Percentiles rank a stretch among this genome's conserved stretches.
Evolutionary conservation across 345 rosid genomes (phyloP).

Genomic region (Durio zibethinus): DNA sequence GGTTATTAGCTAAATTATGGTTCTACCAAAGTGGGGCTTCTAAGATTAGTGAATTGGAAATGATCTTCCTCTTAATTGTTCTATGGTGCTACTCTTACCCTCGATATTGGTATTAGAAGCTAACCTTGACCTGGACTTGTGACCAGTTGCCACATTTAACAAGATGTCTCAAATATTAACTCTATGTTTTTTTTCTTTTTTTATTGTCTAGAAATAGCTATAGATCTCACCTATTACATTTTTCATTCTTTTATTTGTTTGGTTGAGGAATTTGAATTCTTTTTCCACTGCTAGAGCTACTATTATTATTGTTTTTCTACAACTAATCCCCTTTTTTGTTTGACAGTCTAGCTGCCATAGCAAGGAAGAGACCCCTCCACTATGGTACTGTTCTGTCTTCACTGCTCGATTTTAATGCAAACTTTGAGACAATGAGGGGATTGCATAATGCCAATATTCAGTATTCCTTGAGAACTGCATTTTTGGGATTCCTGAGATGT

Average conservation of each 20-base stretch:
- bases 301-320: background rate
- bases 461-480: conserved; percentile 86
- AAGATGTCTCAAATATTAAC: background rate
- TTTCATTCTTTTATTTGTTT: conserved; percentile 4
- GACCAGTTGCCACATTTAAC: background rate
- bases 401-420: conserved; percentile 71
- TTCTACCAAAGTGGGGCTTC: background rate
- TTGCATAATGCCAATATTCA: conserved; percentile 70
- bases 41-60: background rate
- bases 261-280: background rate
- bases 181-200: too few relatives aligned
- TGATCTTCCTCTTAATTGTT: background rate
- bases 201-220: background rate
- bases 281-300: conserved; percentile 2
- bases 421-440: conserved; percentile 53
- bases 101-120: background rate
- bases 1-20: background rate
- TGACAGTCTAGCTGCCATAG: conserved; percentile 89
- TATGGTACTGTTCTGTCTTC: conserved; percentile 64
- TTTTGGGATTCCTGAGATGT: conserved; percentile 89
- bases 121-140: background rate
- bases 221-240: background rate
- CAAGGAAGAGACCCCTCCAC: conserved; percentile 76
- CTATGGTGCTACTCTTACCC: background rate
- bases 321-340: conserved; percentile 18